phyloP scores from a whole-genome alignment of 768 basidiomycete species.

The Coprinellus micaceus region DNA sequence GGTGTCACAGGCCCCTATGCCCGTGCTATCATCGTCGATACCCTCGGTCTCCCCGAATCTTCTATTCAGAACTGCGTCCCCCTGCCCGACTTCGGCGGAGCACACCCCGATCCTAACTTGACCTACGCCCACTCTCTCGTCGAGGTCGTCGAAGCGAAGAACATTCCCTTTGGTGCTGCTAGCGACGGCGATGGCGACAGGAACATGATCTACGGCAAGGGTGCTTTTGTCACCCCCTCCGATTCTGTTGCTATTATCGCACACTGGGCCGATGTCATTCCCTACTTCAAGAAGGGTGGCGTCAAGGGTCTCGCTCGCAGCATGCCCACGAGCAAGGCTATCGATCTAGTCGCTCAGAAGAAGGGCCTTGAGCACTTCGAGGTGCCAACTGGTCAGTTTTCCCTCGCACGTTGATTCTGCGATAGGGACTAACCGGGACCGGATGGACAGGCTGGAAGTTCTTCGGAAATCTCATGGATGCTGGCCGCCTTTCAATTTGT shows the following conservation, averaged over 20 bases:
- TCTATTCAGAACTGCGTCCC: conserved; percentile 91
- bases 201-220: conserved; percentile 99
- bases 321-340: conserved; percentile 97
- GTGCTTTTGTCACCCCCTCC: conserved; percentile 96
- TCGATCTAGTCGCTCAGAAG: conserved; percentile 39
- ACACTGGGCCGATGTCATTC: conserved; percentile 89
- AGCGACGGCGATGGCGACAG: conserved; percentile 97
- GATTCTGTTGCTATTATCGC: conserved; percentile 99
- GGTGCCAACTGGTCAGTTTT: conserved; percentile 81
- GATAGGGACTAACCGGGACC: neutral
- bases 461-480: conserved; percentile 99
- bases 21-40: conserved; percentile 76
- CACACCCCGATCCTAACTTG: conserved; percentile 97
- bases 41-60: conserved; percentile 73
- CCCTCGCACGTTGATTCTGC: neutral
- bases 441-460: conserved; percentile 87
- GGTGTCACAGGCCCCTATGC: conserved; percentile 99
- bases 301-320: conserved; percentile 94
- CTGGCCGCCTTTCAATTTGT: conserved; percentile 94
- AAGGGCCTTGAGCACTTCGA: conserved; percentile 93
- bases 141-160: conserved; percentile 80
- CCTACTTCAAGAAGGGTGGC: conserved; percentile 88
- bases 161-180: conserved; percentile 92
- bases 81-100: conserved; percentile 93
- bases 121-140: conserved; percentile 96